A percentile compares a stretch with the other conserved stretches of the same genome.
phyloP scores from a whole-genome alignment of 1,284 basidiomycete genomes.

The Bjerkandera adusta region DNA sequence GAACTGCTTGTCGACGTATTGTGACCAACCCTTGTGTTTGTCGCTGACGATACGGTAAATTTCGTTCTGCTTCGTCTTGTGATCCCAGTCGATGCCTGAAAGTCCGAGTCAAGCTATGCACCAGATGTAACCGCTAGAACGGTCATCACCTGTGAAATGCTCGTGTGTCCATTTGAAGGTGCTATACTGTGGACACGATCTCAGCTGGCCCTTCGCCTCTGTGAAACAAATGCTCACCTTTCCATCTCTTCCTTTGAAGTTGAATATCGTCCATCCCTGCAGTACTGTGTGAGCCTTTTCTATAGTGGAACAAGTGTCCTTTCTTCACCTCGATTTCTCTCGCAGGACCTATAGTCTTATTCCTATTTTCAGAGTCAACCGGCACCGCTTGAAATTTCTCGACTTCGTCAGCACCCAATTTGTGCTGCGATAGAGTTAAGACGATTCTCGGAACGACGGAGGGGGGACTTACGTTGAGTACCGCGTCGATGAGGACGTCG shows the following conservation, averaged over 20 bases:
- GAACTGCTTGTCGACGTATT: conserved; percentile 61
- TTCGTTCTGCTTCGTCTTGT: conserved; percentile 57
- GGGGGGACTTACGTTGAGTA: conserved; percentile 61
- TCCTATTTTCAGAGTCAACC: conserved; percentile 66
- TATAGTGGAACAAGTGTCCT: neutral
- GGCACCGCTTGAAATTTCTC: conserved; percentile 79
- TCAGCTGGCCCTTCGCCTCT: neutral
- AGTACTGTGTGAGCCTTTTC: conserved; percentile 1
- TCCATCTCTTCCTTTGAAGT: conserved; percentile 75
- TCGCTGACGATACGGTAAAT: conserved; percentile 60
- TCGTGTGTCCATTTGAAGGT: conserved; percentile 63
- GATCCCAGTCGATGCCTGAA: conserved; percentile 85
- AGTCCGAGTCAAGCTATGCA: neutral
- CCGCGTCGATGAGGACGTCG: conserved; percentile 72
- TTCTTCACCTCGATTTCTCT: conserved; percentile 65
- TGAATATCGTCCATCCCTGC: conserved; percentile 85
- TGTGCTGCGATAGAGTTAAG: conserved; percentile 51
- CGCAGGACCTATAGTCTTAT: conserved; percentile 55
- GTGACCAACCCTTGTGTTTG: conserved; percentile 69
- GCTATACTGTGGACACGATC: conserved; percentile 54
- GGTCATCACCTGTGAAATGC: conserved; percentile 79
- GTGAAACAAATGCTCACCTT: conserved; percentile 45
- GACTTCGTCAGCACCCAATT: conserved; percentile 78
- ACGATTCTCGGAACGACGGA: neutral
- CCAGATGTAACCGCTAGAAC: no score